phyloP scores from a whole-genome alignment of 805 yeast species.

The Phaffomyces antillensis region DNA sequence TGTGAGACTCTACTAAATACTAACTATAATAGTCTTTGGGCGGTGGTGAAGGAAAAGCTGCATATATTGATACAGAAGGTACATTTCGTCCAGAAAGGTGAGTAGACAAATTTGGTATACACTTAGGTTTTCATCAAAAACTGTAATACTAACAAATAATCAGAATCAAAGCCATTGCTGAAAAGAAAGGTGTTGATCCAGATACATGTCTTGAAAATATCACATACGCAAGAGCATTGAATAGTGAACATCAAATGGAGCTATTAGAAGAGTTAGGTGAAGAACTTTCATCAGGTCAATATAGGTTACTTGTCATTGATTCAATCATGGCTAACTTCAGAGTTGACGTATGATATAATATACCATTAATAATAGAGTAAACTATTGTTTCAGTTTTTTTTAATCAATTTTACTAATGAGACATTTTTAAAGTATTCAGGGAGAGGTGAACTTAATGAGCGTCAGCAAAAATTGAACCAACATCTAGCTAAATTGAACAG shows the following conservation, averaged over 20 bases:
- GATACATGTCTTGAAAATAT: slow-evolving; percentile 64
- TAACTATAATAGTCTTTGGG: slow-evolving; percentile 27
- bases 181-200: slow-evolving; percentile 60
- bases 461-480: slow-evolving; percentile 62
- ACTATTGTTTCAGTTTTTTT: neutral
- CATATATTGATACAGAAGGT: slow-evolving; percentile 76
- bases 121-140: neutral
- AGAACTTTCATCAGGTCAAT: slow-evolving; percentile 61
- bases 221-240: slow-evolving; percentile 68
- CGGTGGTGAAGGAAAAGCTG: slow-evolving; percentile 77
- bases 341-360: slow-evolving; percentile 40
- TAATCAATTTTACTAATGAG: neutral
- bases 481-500: slow-evolving; percentile 46
- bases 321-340: slow-evolving; percentile 76
- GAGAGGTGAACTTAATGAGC: slow-evolving; percentile 68
- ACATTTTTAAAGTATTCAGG: slow-evolving; percentile 44
- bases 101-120: slow-evolving; percentile 13
- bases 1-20: too few relatives aligned
- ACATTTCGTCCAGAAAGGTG: slow-evolving; percentile 68
- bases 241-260: slow-evolving; percentile 76
- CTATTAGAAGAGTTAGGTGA: slow-evolving; percentile 59
- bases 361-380: neutral
- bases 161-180: slow-evolving; percentile 58
- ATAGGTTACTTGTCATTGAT: slow-evolving; percentile 50
- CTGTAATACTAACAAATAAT: neutral